A percentile compares a stretch with the other conserved stretches of the same genome.
Conservation (phyloP, 352 stramenopile genomes). For the Globisporangium nunn region DNA sequence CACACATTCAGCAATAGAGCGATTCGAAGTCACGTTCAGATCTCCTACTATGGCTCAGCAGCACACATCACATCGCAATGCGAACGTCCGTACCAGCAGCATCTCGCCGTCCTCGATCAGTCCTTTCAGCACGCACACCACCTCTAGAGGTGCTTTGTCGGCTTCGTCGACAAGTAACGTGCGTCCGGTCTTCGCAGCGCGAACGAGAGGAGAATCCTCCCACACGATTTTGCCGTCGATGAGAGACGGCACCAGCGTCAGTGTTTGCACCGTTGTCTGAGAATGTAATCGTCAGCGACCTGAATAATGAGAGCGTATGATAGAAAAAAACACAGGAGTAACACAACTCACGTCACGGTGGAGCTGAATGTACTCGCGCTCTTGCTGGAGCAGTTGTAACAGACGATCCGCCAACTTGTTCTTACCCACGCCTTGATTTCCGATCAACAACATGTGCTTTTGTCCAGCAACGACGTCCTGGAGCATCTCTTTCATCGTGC, state of each 20-base stretch:
- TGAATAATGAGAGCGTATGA: not conserved
- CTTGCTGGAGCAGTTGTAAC: conserved; percentile 85
- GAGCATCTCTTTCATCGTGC: conserved; percentile 83
- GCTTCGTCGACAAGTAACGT: conserved; percentile 94
- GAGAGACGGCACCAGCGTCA: conserved; percentile 88
- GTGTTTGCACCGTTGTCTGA: conserved; percentile 90
- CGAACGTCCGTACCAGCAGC: conserved; percentile 47
- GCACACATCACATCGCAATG: not conserved
- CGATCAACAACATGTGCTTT: conserved; percentile 90
- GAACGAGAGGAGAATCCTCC: conserved; percentile 93
- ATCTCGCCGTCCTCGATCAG: conserved; percentile 96
- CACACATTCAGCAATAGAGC: too few species aligned
- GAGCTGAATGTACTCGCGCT: conserved; percentile 96
- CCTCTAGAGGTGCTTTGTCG: conserved; percentile 94
- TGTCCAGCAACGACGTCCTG: conserved; percentile 82
- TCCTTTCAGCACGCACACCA: conserved; percentile 93
- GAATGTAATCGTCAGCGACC: not conserved
- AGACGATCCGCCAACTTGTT: conserved; percentile 93
- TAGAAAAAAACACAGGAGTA: not conserved
- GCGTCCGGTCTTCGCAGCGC: conserved; percentile 87
- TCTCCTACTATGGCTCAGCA: not conserved
- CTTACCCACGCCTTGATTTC: conserved; percentile 94
- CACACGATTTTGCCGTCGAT: conserved; percentile 87
- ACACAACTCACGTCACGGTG: conserved; percentile 85
- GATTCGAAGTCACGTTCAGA: not conserved